Conservation (phyloP, 257 asterid genomes). For the Jacaranda mimosifolia region DNA sequence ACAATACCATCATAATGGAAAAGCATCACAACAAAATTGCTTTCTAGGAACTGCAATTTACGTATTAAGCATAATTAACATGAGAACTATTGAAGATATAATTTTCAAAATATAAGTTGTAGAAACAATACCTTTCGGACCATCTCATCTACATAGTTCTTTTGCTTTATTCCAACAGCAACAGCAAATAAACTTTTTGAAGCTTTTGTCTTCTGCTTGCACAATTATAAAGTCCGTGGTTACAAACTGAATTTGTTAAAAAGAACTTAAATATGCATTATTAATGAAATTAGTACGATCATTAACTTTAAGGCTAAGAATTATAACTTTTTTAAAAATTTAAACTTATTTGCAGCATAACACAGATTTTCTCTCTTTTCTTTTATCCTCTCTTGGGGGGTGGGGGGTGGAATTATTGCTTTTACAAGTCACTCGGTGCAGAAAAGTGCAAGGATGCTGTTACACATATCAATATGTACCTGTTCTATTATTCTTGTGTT, state of each 20-base stretch:
- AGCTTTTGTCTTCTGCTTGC: slow-evolving; percentile 52
- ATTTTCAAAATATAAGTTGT: neutral
- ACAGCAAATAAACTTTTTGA: slow-evolving; percentile 64
- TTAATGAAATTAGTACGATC: neutral
- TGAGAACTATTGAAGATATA: slow-evolving; percentile 1
- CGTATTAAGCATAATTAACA: neutral
- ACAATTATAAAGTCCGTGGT: neutral
- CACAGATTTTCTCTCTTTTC: neutral
- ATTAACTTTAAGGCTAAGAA: neutral
- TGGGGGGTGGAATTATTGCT: too few species aligned
- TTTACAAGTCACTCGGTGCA: neutral
- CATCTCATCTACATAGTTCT: slow-evolving; percentile 64
- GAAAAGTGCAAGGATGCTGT: neutral
- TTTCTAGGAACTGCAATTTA: slow-evolving; percentile 65
- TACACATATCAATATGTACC: neutral
- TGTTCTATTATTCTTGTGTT: neutral
- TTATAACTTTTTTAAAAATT: neutral
- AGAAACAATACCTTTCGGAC: slow-evolving; percentile 61
- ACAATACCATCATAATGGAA: slow-evolving; percentile 88
- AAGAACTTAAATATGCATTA: neutral
- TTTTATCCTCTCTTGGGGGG: too few species aligned
- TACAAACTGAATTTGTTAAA: neutral
- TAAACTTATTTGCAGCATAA: neutral
- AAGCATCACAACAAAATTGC: slow-evolving; percentile 82
- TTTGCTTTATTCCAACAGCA: slow-evolving; percentile 86